Conservation (phyloP, 331 rosid species). For the Telfairia occidentalis region DNA sequence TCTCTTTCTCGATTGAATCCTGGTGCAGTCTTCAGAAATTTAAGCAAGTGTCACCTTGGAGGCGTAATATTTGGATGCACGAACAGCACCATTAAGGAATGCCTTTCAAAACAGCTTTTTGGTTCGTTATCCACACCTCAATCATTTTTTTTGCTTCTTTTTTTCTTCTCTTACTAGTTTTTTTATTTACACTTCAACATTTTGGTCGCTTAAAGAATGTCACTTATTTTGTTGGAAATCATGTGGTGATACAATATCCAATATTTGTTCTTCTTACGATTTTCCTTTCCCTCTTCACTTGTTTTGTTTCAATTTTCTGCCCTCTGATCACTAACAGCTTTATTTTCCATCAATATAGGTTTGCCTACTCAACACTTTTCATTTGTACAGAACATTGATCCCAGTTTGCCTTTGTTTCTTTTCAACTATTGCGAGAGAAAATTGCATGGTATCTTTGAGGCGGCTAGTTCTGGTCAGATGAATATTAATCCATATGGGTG, state of each 20-base stretch:
- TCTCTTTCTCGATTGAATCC: not conserved
- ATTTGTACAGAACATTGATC: conserved; percentile 61
- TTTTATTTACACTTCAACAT: not conserved
- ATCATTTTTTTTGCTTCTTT: conserved; percentile 2
- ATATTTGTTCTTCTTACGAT: not conserved
- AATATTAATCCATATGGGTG: conserved; percentile 77
- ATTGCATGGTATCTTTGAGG: conserved; percentile 79
- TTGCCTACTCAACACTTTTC: conserved; percentile 53
- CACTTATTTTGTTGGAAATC: not conserved
- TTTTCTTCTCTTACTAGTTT: not conserved
- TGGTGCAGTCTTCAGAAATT: conserved; percentile 27
- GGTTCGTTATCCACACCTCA: conserved; percentile 38
- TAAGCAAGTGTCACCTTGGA: conserved; percentile 56
- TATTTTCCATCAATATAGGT: conserved; percentile 35
- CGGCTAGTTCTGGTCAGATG: conserved; percentile 55
- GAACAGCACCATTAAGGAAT: conserved; percentile 44
- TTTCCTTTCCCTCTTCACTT: not conserved
- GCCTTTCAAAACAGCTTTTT: conserved; percentile 60
- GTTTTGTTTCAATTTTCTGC: conserved; percentile 5
- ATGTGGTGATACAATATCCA: not conserved
- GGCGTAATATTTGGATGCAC: conserved; percentile 87
- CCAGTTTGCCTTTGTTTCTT: conserved; percentile 71
- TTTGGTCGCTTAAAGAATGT: not conserved
- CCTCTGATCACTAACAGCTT: conserved; percentile 10
- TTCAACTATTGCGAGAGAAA: conserved; percentile 71